Evolutionary conservation across 1,139 yeast species (phyloP), one percentile per base, ranked within the genome.

Genomic region (Diutina pseudorugosa): DNA sequence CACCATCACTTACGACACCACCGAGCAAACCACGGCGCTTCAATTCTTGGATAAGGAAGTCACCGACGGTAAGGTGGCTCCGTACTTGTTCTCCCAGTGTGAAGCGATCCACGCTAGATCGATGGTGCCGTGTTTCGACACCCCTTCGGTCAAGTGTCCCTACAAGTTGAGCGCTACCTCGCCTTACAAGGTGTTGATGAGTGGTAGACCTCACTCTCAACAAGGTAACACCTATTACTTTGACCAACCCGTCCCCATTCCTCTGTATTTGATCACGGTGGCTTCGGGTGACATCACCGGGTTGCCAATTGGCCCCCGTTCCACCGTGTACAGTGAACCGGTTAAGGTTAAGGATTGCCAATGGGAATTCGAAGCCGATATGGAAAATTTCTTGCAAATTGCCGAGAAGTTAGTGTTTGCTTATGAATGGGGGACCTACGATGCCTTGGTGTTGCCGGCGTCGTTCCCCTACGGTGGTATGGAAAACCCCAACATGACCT

Each of bases 381-480:
- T 67, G 70, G 73, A 69, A 55, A 62, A 60, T 51, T 69, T 67
- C 57, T 57, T 69, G 33, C 60, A 65, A 55, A 64, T 68, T 52
- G 73, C 72, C 12, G 73, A 69, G 55, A 55, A 57, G 7, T 60
- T 69, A 53, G 63, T 68, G 6, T 69, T 67, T 56, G 63, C 61
- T 41, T 69, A 69, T 55, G 73, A 69, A 57, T 69, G 73, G 73
- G 55, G 59, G 2, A 57, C 63, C 21, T 69, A 64, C 53, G 71
- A 69, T 57, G 66, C 69, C 2, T 60, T 69, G 53, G 69, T 69
- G 3, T 59, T 69, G 25, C 73, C 73, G 1, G 58, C 62, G 51
- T 65, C 67, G 52, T 69, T 69, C 58, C 73, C 73, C 1, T 69
- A 69, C 55, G 73, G 73, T 16, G 73, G 73, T 12, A 69, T 69